Evolutionary conservation across 2,329 filamentous ascomycete genomes (phyloP), one percentile per base, ranked within the genome.

Genomic region (Colletotrichum sp.): DNA sequence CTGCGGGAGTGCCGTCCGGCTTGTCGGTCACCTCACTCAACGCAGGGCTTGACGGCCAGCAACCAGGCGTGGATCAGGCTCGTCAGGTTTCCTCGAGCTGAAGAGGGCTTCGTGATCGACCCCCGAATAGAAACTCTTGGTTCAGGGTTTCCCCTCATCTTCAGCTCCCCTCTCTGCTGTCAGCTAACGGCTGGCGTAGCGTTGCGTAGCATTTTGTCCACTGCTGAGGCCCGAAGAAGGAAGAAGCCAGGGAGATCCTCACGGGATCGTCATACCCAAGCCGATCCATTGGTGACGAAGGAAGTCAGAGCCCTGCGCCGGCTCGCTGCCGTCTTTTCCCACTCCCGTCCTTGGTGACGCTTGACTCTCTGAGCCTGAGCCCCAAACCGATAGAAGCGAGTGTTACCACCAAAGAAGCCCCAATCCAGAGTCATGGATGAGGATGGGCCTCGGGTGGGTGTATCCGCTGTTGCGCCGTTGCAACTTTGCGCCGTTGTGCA

Each of bases 121-220:
- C 64, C 39, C 71, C 59, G 57, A 75, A 69, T 60, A 39, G 73
- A 65, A 73, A 64, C n/a, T 36, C 70, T 39, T 63, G 57, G 18
- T 59, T 59, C 73, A 73, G 70, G 70, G 70, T 65, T 75, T 73
- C 73, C 73, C 73, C 73, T 75, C 73, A 69, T 69, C 70, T 68
- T 64, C 64, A 73, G 73, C 28, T 69, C 30, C 24, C 64, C 65
- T 43, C 57, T 69, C 30, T 59, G 16, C 34, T 43, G 21, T 57
- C 32, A 75, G 67, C 57, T 52, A 34, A n/a, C 30, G 32, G 32
- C 55, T 59, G 55, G 21, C 21, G 55, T 59, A 26, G 55, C 55
- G 55, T 61, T 39, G 43, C 57, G 66, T 68, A 68, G 52, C 71
- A n/a, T 39, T 74, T 39, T 65, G 60, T n/a, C 48, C 67, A 74